phyloP scores from a whole-genome alignment of 2,329 filamentous ascomycete species.

The Exophiala xenobiotica region DNA sequence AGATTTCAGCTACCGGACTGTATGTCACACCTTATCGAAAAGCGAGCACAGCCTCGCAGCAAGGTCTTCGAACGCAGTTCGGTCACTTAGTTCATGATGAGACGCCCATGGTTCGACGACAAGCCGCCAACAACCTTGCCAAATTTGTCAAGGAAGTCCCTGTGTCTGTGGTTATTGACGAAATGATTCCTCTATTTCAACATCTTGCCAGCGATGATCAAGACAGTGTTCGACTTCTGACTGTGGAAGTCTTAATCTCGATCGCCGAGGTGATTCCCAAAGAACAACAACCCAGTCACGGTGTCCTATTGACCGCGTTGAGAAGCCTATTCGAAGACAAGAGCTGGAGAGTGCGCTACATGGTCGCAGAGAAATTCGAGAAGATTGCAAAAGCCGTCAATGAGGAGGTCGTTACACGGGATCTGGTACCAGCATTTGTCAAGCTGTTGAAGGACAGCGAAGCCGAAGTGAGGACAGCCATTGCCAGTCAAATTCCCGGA shows the following conservation, averaged over 20 bases:
- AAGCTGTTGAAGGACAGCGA: constrained; percentile 98
- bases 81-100: constrained; percentile 93
- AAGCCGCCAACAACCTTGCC: constrained; percentile 91
- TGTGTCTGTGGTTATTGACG: constrained; percentile 84
- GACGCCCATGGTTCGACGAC: constrained; percentile 97
- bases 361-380: constrained; percentile 98
- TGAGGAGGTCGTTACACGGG: constrained; percentile 89
- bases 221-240: constrained; percentile 92
- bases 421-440: constrained; percentile 94
- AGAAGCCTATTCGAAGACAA: constrained; percentile 97
- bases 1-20: constrained; percentile 94
- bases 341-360: constrained; percentile 98
- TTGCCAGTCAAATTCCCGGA: constrained; percentile 95
- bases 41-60: constrained; percentile 82
- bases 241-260: constrained; percentile 92
- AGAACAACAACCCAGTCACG: constrained; percentile 95
- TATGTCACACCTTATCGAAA: constrained; percentile 93
- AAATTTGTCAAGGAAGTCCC: constrained; percentile 99
- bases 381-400: constrained; percentile 99
- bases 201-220: constrained; percentile 95
- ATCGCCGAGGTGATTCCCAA: constrained; percentile 97
- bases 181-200: constrained; percentile 99
- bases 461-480: constrained; percentile 93
- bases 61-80: constrained; percentile 88
- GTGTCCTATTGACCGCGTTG: constrained; percentile 84